Evolutionary conservation across 805 yeast genomes (phyloP).

Genomic region (Ogataea populi-albae): DNA sequence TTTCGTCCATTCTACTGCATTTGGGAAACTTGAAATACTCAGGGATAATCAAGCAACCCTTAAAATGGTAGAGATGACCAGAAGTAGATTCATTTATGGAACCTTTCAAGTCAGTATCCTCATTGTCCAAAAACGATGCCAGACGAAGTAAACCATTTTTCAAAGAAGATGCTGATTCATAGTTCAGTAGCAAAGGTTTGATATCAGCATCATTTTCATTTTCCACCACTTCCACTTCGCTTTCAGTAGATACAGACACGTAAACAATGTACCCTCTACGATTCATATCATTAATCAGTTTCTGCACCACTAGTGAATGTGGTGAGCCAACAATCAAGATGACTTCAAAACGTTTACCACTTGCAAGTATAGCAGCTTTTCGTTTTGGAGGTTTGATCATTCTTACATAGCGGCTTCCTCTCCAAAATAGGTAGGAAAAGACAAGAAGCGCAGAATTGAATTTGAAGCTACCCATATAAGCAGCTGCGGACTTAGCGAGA

Average conservation of each 20-base stretch:
- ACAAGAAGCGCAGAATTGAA: constrained; percentile 5
- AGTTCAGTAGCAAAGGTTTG: constrained; percentile 58
- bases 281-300: constrained; percentile 71
- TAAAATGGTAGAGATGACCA: constrained; percentile 40
- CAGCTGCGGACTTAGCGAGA: constrained; percentile 3
- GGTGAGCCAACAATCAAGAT: constrained; percentile 76
- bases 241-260: constrained; percentile 64
- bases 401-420: constrained; percentile 3
- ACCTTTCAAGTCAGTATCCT: constrained; percentile 42
- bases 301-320: constrained; percentile 65
- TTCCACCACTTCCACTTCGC: constrained; percentile 50
- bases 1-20: constrained; percentile 25
- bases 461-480: constrained; percentile 1
- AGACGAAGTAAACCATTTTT: constrained; percentile 50
- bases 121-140: constrained; percentile 41
- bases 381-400: constrained; percentile 28
- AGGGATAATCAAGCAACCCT: constrained; percentile 70
- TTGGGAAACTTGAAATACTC: constrained; percentile 41
- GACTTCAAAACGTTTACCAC: constrained; percentile 76
- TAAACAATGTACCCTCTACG: constrained; percentile 79
- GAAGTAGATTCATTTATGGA: constrained; percentile 28
- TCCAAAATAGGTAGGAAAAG: constrained; percentile 4
- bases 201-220: constrained; percentile 67
- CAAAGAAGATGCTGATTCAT: constrained; percentile 38
- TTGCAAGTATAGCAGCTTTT: constrained; percentile 58